Evolutionary conservation across 129 eudicot genomes (phyloP).

Genomic region (Gnaphalium uliginosum): DNA sequence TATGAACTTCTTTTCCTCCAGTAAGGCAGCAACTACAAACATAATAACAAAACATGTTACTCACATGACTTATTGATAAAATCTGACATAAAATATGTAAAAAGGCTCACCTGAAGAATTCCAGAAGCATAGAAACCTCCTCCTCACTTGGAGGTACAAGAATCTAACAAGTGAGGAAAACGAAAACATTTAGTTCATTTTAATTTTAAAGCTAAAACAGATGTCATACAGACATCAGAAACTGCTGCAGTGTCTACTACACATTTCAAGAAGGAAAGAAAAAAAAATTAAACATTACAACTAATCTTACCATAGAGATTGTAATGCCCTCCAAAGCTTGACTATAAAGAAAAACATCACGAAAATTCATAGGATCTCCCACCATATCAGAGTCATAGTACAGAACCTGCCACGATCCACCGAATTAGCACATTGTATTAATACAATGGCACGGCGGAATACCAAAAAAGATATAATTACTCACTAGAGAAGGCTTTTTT

Average conservation of each 20-base stretch:
- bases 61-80: not conserved
- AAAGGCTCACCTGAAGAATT: conserved; percentile 64
- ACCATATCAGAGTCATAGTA: conserved; percentile 80
- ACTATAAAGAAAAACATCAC: conserved; percentile 85
- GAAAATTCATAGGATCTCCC: conserved; percentile 85
- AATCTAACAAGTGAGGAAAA: conserved; percentile 48
- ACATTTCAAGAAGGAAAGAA: conserved; percentile 1
- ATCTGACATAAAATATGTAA: conserved; percentile 14
- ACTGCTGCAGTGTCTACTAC: conserved; percentile 13
- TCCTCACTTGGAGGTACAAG: conserved; percentile 93
- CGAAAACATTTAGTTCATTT: conserved; percentile 4
- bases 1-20: conserved; percentile 94
- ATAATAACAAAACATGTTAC: conserved; percentile 13
- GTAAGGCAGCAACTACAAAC: conserved; percentile 80
- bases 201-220: not conserved
- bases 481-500: conserved; percentile 65
- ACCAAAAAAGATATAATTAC: conserved; percentile 25
- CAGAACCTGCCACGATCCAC: conserved; percentile 51
- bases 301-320: conserved; percentile 65
- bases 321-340: conserved; percentile 95
- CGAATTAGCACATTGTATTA: conserved; percentile 21
- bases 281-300: conserved; percentile 2
- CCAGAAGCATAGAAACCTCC: conserved; percentile 86
- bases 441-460: not conserved
- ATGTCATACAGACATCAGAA: conserved; percentile 14